phyloP scores from a whole-genome alignment of 495 filamentous ascomycete species.

The Podospora bellae-mahoneyi region DNA sequence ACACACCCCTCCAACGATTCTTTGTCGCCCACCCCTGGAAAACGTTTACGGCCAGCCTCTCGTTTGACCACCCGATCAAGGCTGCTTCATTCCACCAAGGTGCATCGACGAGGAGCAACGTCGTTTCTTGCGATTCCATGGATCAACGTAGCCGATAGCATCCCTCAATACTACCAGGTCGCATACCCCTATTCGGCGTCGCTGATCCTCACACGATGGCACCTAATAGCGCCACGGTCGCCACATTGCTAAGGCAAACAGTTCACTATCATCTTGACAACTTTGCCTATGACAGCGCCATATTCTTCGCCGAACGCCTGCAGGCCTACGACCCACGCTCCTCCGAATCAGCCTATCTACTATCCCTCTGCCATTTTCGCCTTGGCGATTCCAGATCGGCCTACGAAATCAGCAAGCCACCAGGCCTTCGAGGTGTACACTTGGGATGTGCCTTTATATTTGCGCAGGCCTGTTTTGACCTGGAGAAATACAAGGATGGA shows the following conservation, averaged over 20 bases:
- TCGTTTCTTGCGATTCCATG: conserved; percentile 26
- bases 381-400: conserved; percentile 65
- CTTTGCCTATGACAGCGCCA: conserved; percentile 77
- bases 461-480: conserved; percentile 78
- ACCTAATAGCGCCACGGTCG: conserved; percentile 61
- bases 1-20: conserved; percentile 16
- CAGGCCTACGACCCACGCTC: conserved; percentile 75
- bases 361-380: conserved; percentile 78
- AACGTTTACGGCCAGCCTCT: background rate
- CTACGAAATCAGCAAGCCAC: conserved; percentile 64
- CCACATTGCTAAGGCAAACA: conserved; percentile 73
- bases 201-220: conserved; percentile 54
- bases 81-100: background rate
- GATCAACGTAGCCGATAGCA: conserved; percentile 29
- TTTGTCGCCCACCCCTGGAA: conserved; percentile 1
- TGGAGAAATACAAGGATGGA: conserved; percentile 76
- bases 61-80: conserved; percentile 3
- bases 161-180: conserved; percentile 19
- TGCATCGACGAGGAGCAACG: background rate
- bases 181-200: conserved; percentile 21
- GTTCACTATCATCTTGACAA: conserved; percentile 95
- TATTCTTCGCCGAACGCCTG: conserved; percentile 86
- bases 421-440: conserved; percentile 64
- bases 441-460: conserved; percentile 88
- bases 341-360: conserved; percentile 75